Evolutionary conservation across 2,329 filamentous ascomycete species (phyloP), one percentile per base, ranked within the genome.

Genomic region (Alternaria sp.): DNA sequence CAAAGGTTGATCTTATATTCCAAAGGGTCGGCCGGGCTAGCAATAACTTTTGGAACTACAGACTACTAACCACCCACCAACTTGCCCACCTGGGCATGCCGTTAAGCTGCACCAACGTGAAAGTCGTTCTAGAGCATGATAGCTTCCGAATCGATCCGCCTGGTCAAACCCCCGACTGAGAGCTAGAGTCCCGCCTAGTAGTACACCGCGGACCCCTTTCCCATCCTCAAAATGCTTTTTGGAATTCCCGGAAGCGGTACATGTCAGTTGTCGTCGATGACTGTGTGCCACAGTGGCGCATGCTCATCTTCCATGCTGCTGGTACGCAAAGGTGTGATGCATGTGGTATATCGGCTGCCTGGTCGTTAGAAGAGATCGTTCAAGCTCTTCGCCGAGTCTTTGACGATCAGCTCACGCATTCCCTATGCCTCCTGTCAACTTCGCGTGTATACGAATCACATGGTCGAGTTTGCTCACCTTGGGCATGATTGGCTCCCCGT

Each of bases 391-490:
- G 97, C 93, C 8, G 93, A 91, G 75, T 99, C 95, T 70, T 93
- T 91, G 73, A 91, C 90, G 72, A 99, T 97, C 71, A 99, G 80
- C 31, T 97, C 93, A 54, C 95, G 80, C 95, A 99, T 99, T 28
- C 94, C 95, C 92, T 96, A 60, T 46, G 44, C 14, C 41, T 31
- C 54, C 49, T 56, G 71, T 66, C 69, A 68, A 75, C 54, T 72
- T 23, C 45, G n/a, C 54, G 31, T 48, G 6, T 24, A 55, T 55
- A 67, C 64, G 63, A 42, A 53, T 50, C 56, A 51, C 44, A 45
- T 55, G 39, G 61, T 51, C 37, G 36, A 50, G 52, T 50, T 45
- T 52, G 58, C 84, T 80, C 79, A 97, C 93, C 81, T 91, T 85
- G 23, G 95, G 95, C 93, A 99, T 97, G 58, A 97, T 88, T 1